phyloP scores from a whole-genome alignment of 345 rosid genomes.

The Eucalyptus microcorys region DNA sequence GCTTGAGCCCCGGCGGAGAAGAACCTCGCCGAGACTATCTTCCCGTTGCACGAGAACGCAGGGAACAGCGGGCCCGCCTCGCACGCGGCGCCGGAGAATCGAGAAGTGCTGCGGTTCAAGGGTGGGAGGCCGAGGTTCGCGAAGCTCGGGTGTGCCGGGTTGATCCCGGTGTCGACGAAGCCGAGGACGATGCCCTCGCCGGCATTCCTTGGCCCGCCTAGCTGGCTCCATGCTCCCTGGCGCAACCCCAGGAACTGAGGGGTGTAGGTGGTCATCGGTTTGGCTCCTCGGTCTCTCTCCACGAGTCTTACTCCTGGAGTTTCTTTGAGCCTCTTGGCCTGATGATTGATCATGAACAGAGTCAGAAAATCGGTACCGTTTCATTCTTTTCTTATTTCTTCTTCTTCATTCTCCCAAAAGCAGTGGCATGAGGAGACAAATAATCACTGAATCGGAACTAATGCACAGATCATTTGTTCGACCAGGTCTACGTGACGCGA shows the following conservation, averaged over 20 bases:
- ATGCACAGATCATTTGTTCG: not conserved
- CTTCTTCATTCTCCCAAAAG: not conserved
- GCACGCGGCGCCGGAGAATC: slow-evolving; percentile 67
- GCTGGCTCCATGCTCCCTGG: slow-evolving; percentile 31
- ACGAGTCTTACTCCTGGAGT: slow-evolving; percentile 43
- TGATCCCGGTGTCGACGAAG: slow-evolving; percentile 71
- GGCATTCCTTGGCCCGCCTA: slow-evolving; percentile 26
- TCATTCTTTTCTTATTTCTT: not conserved
- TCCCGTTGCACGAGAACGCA: slow-evolving; percentile 52
- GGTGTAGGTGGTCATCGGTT: slow-evolving; percentile 73
- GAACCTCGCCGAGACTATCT: slow-evolving; percentile 65
- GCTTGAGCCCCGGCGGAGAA: slow-evolving; percentile 84
- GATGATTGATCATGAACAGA: not conserved
- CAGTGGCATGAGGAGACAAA: not conserved
- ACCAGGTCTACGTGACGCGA: not conserved
- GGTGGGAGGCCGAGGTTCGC: slow-evolving; percentile 1
- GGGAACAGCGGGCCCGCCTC: slow-evolving; percentile 65
- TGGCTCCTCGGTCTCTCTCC: slow-evolving; percentile 82
- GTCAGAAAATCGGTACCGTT: not conserved
- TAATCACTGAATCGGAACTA: not conserved
- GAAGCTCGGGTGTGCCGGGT: slow-evolving; percentile 75
- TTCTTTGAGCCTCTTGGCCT: slow-evolving; percentile 51
- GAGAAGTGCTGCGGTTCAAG: not conserved
- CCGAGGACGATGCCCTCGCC: slow-evolving; percentile 76
- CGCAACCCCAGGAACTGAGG: slow-evolving; percentile 63